Evolutionary conservation across 2,329 filamentous ascomycete species (phyloP), one percentile per base, ranked within the genome.

Genomic region (Seiridium cupressi): DNA sequence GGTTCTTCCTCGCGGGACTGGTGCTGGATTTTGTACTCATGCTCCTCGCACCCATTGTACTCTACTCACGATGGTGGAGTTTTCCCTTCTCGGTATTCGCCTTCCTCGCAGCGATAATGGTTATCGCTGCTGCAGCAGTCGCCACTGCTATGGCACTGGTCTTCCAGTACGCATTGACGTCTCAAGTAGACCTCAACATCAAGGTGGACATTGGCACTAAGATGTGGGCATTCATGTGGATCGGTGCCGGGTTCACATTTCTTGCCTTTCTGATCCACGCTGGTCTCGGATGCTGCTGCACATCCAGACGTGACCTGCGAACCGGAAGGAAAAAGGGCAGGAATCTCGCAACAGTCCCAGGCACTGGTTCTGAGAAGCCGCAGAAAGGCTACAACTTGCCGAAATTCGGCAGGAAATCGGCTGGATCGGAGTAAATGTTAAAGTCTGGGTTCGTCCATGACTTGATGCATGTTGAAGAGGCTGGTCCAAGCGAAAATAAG

Each of bases 211-310:
- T 96, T 40, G 93, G 93, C 5, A 76, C 73, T 42, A 82, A 86
- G 65, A 93, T 96, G 90, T 85, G 96, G 68, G 89, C 79, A 0
- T 96, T 96, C 70, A 94, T 96, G 89, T 98, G 94, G 93, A 84
- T 92, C 35, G 91, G 89, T 0, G 83, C 87, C 0, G 85, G 81
- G 0, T 85, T 89, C 62, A 84, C 85, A 1, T 76, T 92, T 4
- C 69, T 93, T 26, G 89, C 89, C 0, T 93, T 91, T 68, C 72
- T 90, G 38, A 79, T 96, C 26, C 91, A 96, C 73, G 78, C 89
- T 35, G 86, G 88, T 38, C 82, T 94, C 73, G 91, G 89, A 67
- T 97, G 92, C 74, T 96, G 91, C 73, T 91, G 89, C 69, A 82
- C 83, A 10, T 82, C 79, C 46, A 71, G 81, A 54, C 72, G 85